phyloP scores from a whole-genome alignment of 2,329 filamentous ascomycete genomes.

The Cladosporium sphaerospermum region DNA sequence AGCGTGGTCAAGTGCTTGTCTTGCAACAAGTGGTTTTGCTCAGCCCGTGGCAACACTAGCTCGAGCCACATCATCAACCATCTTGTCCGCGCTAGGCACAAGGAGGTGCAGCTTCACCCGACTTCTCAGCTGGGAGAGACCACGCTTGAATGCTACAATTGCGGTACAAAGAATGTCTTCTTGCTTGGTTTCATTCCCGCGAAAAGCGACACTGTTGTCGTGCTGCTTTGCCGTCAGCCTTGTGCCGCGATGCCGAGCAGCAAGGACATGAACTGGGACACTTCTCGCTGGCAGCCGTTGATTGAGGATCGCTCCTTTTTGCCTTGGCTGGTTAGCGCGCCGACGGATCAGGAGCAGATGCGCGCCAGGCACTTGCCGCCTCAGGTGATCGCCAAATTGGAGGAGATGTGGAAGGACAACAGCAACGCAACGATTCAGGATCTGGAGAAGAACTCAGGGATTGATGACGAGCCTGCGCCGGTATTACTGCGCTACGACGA shows the following conservation, averaged over 20 bases:
- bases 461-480: conserved; percentile 91
- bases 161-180: conserved; percentile 98
- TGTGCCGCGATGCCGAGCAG: conserved; percentile 91
- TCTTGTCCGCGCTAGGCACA: conserved; percentile 91
- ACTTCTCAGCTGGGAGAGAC: conserved; percentile 91
- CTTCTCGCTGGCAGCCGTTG: conserved; percentile 91
- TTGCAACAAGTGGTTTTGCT: conserved; percentile 99
- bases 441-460: conserved; percentile 81
- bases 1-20: conserved; percentile 93
- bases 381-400: conserved; percentile 90
- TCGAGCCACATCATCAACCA: conserved; percentile 99
- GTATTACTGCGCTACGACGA: conserved; percentile 93
- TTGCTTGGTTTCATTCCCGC: conserved; percentile 95
- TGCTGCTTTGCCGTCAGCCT: conserved; percentile 90
- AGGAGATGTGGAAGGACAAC: conserved; percentile 98
- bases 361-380: conserved; percentile 88
- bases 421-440: conserved; percentile 80
- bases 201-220: conserved; percentile 96
- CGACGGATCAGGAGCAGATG: conserved; percentile 90
- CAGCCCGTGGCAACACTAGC: conserved; percentile 89
- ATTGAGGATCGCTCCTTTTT: conserved; percentile 96
- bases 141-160: conserved; percentile 97
- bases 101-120: conserved; percentile 96
- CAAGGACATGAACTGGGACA: conserved; percentile 99
- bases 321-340: conserved; percentile 82